Conservation (phyloP, 148 eudicot genomes). For the Salicornia ramosissima region DNA sequence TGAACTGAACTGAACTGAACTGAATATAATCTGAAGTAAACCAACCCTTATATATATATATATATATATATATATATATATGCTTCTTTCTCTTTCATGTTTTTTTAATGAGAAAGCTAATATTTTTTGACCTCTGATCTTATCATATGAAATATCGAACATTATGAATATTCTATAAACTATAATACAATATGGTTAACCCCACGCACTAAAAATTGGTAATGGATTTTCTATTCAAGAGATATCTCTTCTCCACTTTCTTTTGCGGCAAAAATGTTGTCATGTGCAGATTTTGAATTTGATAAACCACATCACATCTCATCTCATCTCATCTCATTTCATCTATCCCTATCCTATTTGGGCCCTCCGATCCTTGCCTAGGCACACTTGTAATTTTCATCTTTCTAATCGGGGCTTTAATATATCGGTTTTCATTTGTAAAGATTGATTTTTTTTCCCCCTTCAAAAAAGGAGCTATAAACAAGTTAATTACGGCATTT, state of each 20-base stretch:
- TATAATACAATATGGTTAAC: constrained; percentile 6
- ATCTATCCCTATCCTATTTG: constrained; percentile 17
- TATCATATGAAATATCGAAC: not conserved
- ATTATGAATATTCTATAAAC: constrained; percentile 20
- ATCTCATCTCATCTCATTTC: no score
- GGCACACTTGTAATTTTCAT: constrained; percentile 13
- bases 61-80: no score
- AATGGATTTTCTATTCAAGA: constrained; percentile 37
- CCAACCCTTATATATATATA: no score
- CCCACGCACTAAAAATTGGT: constrained; percentile 22
- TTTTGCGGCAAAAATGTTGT: constrained; percentile 16
- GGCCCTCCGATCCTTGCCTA: constrained; percentile 1
- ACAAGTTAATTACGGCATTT: no score
- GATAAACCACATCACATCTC: constrained; percentile 18
- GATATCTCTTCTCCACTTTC: constrained; percentile 39
- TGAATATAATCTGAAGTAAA: no score
- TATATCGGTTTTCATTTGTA: no score
- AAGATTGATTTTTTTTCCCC: no score
- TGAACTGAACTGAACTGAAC: no score
- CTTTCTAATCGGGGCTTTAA: not conserved
- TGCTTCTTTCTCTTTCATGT: no score
- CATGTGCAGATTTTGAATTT: constrained; percentile 30
- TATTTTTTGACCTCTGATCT: not conserved
- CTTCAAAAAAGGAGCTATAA: no score
- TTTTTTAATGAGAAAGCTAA: not conserved